phyloP scores from a whole-genome alignment of 2,329 filamentous ascomycete genomes.

The Colletotrichum sp. region DNA sequence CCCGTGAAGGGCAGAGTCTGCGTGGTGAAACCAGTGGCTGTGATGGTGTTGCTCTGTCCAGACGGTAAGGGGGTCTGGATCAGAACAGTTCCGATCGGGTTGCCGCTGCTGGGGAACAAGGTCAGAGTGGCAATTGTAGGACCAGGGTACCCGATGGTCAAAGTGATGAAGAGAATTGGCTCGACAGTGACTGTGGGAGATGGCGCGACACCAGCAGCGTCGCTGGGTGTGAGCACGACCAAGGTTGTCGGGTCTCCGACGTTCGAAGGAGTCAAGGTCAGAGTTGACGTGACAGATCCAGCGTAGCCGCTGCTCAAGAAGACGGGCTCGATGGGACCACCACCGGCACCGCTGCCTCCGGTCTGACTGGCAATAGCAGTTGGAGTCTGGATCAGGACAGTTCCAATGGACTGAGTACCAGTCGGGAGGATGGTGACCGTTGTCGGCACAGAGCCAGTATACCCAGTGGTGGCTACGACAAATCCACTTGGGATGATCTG shows the following conservation, averaged over 20 bases:
- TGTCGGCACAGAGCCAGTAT: background rate
- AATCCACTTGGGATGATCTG: background rate
- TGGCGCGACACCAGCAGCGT: background rate
- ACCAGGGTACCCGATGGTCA: background rate
- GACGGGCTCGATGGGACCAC: background rate
- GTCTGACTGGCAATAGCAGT: background rate
- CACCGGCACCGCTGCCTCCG: background rate
- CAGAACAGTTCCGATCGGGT: background rate
- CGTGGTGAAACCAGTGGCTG: background rate
- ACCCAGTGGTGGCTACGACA: background rate
- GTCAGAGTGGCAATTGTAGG: background rate
- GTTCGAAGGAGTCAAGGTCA: background rate
- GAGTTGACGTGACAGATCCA: slow-evolving; percentile 6
- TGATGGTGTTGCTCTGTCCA: background rate
- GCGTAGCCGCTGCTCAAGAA: background rate
- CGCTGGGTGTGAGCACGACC: slow-evolving; percentile 4
- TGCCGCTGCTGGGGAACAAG: background rate
- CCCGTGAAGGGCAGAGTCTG: background rate
- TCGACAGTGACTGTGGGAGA: background rate
- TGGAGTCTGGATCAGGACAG: background rate
- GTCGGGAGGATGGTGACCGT: background rate
- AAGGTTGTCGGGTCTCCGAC: slow-evolving; percentile 6
- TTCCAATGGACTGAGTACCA: background rate
- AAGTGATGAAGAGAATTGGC: background rate
- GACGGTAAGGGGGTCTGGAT: background rate